Evolutionary conservation across 805 yeast genomes (phyloP).

Genomic region (Suhomyces pyralidae): DNA sequence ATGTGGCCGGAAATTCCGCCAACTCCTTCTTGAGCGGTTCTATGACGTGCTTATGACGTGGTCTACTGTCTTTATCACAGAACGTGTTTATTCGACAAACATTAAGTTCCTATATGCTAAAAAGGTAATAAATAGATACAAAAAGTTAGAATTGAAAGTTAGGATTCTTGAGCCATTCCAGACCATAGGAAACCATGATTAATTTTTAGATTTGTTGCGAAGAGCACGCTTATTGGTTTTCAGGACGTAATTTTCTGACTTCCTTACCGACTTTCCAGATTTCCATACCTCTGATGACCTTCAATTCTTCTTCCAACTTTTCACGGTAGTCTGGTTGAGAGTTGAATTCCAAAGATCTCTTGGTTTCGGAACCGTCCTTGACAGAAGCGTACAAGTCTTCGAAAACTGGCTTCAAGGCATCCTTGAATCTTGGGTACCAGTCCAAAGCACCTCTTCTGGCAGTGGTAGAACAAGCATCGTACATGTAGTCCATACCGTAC

Average conservation of each 20-base stretch:
- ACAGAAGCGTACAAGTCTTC: constrained; percentile 93
- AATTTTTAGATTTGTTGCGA: not conserved
- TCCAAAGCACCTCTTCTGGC: constrained; percentile 99
- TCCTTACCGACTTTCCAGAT: constrained; percentile 99
- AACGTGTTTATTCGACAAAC: constrained; percentile 48
- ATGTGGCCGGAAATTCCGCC: not conserved
- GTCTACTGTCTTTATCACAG: constrained; percentile 5
- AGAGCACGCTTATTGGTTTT: constrained; percentile 68
- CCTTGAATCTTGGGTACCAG: constrained; percentile 99
- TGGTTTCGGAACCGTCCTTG: constrained; percentile 94
- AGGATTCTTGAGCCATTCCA: constrained; percentile 35
- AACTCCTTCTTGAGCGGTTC: not conserved
- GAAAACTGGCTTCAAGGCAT: constrained; percentile 98
- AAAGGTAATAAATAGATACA: constrained; percentile 8
- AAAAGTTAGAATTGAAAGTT: constrained; percentile 15
- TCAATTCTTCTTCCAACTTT: constrained; percentile 89
- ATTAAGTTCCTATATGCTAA: constrained; percentile 31
- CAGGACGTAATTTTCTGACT: constrained; percentile 99
- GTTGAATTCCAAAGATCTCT: constrained; percentile 98
- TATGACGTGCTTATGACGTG: not conserved
- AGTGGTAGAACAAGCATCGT: constrained; percentile 99
- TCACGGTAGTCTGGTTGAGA: constrained; percentile 97
- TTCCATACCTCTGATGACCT: constrained; percentile 93
- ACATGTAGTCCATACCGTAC: constrained; percentile 99
- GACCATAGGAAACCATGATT: constrained; percentile 25